These are phyloP conservation scores for Linum tenue DNA, from an alignment of 345 rosid species.

Conservation along the genomic window DNA sequence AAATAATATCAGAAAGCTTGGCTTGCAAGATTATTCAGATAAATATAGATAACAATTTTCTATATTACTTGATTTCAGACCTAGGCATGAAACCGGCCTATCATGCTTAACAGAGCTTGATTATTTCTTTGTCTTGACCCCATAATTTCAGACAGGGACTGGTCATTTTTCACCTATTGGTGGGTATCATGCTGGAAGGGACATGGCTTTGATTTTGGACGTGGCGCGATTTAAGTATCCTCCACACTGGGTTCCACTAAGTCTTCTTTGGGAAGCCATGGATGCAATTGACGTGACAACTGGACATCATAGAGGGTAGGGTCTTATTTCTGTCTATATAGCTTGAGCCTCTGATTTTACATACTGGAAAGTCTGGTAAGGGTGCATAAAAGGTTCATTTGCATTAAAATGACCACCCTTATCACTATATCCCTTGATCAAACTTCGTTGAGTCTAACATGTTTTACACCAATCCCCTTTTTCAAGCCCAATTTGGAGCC, in stretches of 20 bases:
- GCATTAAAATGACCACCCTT: too few species aligned
- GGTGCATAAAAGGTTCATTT: not conserved
- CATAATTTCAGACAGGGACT: slow-evolving; percentile 21
- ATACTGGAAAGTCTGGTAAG: not conserved
- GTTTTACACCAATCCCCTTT: too few species aligned
- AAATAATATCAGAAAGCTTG: not conserved
- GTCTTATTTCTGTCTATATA: not conserved
- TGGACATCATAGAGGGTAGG: slow-evolving; percentile 24
- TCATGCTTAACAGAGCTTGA: not conserved
- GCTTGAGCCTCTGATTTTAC: not conserved
- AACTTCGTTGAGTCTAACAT: not conserved
- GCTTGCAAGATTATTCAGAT: not conserved
- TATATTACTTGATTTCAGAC: too few species aligned
- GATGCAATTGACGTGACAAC: slow-evolving; percentile 22
- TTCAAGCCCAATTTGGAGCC: too few species aligned
- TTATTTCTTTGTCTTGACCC: not conserved
- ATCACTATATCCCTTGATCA: not conserved
- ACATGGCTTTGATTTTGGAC: slow-evolving; percentile 33
- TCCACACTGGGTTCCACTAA: slow-evolving; percentile 37
- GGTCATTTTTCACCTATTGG: slow-evolving; percentile 38
- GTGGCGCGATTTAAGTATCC: slow-evolving; percentile 38
- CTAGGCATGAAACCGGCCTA: too few species aligned
- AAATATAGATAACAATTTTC: too few species aligned
- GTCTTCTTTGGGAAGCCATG: slow-evolving; percentile 37
- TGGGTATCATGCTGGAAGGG: slow-evolving; percentile 29